These are phyloP conservation scores for Gossypium bickii DNA, from an alignment of 345 rosid genomes.

Conservation along the genomic window DNA sequence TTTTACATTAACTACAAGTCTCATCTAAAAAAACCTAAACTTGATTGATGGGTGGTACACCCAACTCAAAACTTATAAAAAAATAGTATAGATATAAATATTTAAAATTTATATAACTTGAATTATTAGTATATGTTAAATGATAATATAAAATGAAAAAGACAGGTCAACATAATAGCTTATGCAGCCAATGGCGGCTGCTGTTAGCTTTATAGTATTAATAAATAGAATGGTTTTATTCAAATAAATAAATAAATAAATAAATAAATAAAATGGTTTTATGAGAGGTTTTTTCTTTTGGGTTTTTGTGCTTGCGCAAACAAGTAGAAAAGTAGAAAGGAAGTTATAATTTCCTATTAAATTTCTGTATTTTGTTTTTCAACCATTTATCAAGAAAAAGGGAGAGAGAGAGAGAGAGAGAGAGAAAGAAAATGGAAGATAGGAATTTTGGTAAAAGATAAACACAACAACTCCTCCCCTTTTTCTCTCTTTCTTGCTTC, in stretches of 20 bases:
- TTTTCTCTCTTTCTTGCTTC: background rate
- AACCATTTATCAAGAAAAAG: background rate
- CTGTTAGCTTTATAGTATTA: background rate
- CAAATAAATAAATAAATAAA: background rate
- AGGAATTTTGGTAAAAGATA: background rate
- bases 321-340: background rate
- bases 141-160: background rate
- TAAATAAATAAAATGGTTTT: background rate
- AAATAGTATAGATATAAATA: too few species aligned
- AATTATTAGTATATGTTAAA: too few species aligned
- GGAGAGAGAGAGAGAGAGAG: background rate
- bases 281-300: background rate
- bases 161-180: background rate
- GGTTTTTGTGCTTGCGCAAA: background rate
- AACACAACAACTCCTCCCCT: background rate
- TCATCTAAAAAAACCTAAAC: too few species aligned
- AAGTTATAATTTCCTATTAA: background rate
- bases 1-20: too few species aligned
- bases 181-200: background rate
- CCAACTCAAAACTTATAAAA: too few species aligned
- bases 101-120: too few species aligned
- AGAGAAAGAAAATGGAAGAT: background rate
- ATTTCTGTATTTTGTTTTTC: background rate
- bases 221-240: background rate
- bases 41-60: too few species aligned